Base-by-base conservation (phyloP, 2,329 filamentous ascomycete genomes). In the Akanthomyces uredinophilus region DNA sequence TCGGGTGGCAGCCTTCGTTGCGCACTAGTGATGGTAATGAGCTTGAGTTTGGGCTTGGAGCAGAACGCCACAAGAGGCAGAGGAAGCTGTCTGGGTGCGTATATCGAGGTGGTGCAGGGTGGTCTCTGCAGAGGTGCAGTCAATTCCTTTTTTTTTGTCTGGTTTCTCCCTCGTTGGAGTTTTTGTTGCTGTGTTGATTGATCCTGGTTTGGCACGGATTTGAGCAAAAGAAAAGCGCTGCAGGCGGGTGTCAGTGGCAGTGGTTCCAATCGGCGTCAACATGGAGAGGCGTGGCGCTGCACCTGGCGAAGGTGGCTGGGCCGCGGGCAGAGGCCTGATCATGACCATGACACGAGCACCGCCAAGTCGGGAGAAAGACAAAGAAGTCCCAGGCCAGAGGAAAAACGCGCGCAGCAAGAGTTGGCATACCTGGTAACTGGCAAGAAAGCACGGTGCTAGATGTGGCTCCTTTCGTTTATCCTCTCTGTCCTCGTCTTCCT, bases 321-420 rank as follows among this genome's bases (percentile, higher is more conserved):
- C 18, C 13, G 47, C 44, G 24, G 49, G 20, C 29, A 55, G 56
- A 20, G 39, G 47, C 35, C 57, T 44, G n/a, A n/a, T n/a, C n/a
- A n/a, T 47, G 49, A 52, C 57, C 49, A 60, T 52, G 57, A 60
- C 49, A 60, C 49, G 57, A 59, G 51, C 56, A 59, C 20, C 24
- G 37, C 56, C 44, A 41, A 50, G 43, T 50, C 16, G 35, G 46
- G 32, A 51, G 46, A 46, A 18, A 47, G 55, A 39, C 41, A 20
- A 22, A 24, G 32, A 53, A 39, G n/a, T 18, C 5, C 35, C 1
- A 41, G 20, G n/a, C 37, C 37, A 20, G 14, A 18, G 5, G 16
- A 29, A 47, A 35, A 57, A 54, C 29, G 18, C 32, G 53, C 39
- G 27, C 39, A n/a, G 22, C 7, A 24, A 14, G 27, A n/a, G 18